Evolutionary conservation across 2,329 filamentous ascomycete genomes (phyloP), one percentile per base, ranked within the genome.

Genomic region (Paramyrothecium sp.): DNA sequence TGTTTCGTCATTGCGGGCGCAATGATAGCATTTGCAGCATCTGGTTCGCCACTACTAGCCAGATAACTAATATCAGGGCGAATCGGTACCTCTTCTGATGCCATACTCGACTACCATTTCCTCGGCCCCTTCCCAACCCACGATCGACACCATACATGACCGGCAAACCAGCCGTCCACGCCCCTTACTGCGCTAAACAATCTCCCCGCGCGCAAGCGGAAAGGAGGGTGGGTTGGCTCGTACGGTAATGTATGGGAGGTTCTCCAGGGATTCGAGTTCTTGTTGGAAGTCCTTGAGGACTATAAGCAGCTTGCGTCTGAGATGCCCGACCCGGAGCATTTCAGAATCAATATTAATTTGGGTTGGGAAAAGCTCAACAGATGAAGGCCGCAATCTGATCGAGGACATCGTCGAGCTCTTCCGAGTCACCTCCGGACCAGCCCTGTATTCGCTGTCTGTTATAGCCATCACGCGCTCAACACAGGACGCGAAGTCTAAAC

Each of bases 401-500:
- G 46, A 48, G 46, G 46, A 48, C 21, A 20, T 48, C 46, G 46
- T 48, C 46, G 46, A 48, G 46, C 46, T 48, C 46, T 48, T 48
- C 46, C 46, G 46, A 48, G 46, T 48, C 46, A 48, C 46, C 46
- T 48, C 19, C 46, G 46, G 46, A 48, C 46, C 46, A 48, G 46
- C 46, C 46, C 46, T 48, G 46, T 13, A 20, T 48, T 48, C 46
- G 46, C 46, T 20, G 19, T 13, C 59, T 49, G n/a, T 64, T 68
- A 13, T 47, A 54, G 54, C 56, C 26, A 46, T 41, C 64, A 62
- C 23, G 64, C 65, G 46, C 65, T 44, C n/a, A 17, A 48, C 47
- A 26, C 30, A 48, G n/a, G 22, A 49, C 19, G 16, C n/a, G 30
- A 23, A 22, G 12, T 52, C 54, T 52, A 56, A 46, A 52, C 74